These are phyloP conservation scores for Aspergillus bridgeri DNA, from an alignment of 495 filamentous ascomycete species.

Conservation along the genomic window DNA sequence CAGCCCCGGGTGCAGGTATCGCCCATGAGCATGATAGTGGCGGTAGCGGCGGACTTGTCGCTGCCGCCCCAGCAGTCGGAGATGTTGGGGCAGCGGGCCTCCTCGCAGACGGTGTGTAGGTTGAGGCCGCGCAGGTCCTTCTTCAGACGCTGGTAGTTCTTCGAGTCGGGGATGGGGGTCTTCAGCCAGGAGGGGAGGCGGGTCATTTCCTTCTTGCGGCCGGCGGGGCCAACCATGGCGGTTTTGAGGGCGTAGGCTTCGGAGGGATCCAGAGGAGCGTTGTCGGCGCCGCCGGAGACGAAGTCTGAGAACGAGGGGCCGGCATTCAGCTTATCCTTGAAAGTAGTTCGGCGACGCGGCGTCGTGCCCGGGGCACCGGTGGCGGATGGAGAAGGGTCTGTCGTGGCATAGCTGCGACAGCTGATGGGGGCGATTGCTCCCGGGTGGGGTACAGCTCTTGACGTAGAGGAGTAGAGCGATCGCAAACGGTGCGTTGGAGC, in stretches of 20 bases:
- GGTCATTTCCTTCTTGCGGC: constrained; percentile 79
- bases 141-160: constrained; percentile 92
- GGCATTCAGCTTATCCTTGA: constrained; percentile 75
- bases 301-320: constrained; percentile 88
- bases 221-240: constrained; percentile 77
- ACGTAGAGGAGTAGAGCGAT: constrained; percentile 31
- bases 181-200: constrained; percentile 93
- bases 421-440: constrained; percentile 16
- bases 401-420: constrained; percentile 40
- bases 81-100: constrained; percentile 96
- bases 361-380: constrained; percentile 27
- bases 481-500: constrained; percentile 36
- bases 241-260: constrained; percentile 63
- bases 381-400: constrained; percentile 36
- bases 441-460: constrained; percentile 18
- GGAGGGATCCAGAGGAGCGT: constrained; percentile 55
- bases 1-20: constrained; percentile 97
- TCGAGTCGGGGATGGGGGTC: constrained; percentile 80
- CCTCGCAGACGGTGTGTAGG: constrained; percentile 95
- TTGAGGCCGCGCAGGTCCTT: constrained; percentile 84
- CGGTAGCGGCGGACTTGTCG: constrained; percentile 85
- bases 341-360: constrained; percentile 56
- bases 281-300: constrained; percentile 49
- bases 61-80: constrained; percentile 94
- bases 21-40: constrained; percentile 99